These are phyloP conservation scores for Zoysia matrella DNA, from an alignment of 202 grass and related monocot genomes.

Conservation along the genomic window DNA sequence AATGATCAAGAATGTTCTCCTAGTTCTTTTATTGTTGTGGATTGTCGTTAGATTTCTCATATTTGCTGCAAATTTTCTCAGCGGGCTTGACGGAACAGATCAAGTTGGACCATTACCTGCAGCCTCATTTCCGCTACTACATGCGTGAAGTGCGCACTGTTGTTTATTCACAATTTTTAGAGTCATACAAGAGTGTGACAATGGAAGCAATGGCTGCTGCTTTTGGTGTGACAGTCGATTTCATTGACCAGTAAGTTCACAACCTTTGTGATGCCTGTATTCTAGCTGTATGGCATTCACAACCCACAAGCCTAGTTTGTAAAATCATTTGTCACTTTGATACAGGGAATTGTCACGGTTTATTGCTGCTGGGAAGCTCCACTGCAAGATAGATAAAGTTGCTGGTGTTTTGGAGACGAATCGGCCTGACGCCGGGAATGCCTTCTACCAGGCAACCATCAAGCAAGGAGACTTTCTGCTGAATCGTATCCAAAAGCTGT, in stretches of 20 bases:
- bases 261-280: background rate
- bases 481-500: constrained; percentile 96
- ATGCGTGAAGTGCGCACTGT: constrained; percentile 88
- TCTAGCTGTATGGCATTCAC: background rate
- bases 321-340: background rate
- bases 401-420: constrained; percentile 90
- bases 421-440: constrained; percentile 91
- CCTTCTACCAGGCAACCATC: constrained; percentile 91
- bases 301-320: background rate
- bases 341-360: constrained; percentile 83
- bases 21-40: background rate
- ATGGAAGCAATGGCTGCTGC: constrained; percentile 97
- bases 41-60: constrained; percentile 17
- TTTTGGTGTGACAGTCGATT: constrained; percentile 88
- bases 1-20: constrained; percentile 5
- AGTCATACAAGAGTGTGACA: constrained; percentile 95
- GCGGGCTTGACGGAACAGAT: constrained; percentile 91
- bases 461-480: constrained; percentile 98
- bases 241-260: constrained; percentile 84
- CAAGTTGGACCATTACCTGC: constrained; percentile 89
- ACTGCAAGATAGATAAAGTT: constrained; percentile 97
- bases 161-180: constrained; percentile 91
- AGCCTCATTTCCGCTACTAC: constrained; percentile 94
- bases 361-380: constrained; percentile 94
- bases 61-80: constrained; percentile 43